phyloP scores from a whole-genome alignment of 2,329 filamentous ascomycete species.

The Fusarium guadeloupense region DNA sequence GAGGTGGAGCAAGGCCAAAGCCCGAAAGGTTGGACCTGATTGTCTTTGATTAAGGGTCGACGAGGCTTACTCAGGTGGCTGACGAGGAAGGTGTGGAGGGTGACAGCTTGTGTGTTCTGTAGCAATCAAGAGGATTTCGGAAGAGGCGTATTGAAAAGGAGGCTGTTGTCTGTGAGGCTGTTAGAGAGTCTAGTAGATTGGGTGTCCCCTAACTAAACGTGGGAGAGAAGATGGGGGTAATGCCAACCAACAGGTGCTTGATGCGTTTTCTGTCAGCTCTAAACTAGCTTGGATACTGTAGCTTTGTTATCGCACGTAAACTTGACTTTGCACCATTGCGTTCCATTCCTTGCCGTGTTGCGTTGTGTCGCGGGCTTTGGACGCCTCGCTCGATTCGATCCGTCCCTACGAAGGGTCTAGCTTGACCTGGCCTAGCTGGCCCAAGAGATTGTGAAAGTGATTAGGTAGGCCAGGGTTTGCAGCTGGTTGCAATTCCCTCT shows the following conservation, averaged over 20 bases:
- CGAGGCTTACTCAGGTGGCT: constrained; percentile 40
- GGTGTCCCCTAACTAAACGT: background rate
- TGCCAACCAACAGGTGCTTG: constrained; percentile 10
- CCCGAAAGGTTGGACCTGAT: constrained; percentile 41
- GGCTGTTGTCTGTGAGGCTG: background rate
- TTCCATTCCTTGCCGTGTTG: background rate
- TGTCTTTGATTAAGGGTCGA: constrained; percentile 45
- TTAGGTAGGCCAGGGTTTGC: constrained; percentile 19
- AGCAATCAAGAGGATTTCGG: constrained; percentile 11
- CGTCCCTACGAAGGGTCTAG: constrained; percentile 20
- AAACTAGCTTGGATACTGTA: constrained; percentile 7
- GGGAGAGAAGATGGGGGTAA: background rate
- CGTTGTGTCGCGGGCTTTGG: constrained; percentile 1
- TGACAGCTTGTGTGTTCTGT: constrained; percentile 14
- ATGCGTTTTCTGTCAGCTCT: constrained; percentile 7
- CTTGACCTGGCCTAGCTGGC: constrained; percentile 22
- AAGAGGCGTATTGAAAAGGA: constrained; percentile 15
- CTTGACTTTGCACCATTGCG: constrained; percentile 5
- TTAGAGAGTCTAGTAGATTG: background rate
- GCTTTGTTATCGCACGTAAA: constrained; percentile 13
- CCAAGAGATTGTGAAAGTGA: constrained; percentile 27
- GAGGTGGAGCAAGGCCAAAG: constrained; percentile 40
- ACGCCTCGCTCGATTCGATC: constrained; percentile 38
- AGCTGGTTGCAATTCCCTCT: constrained; percentile 22
- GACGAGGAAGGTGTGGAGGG: constrained; percentile 33